These are phyloP conservation scores for Podaxis carcinomalis DNA, from an alignment of 768 basidiomycete species.

Conservation along the genomic window DNA sequence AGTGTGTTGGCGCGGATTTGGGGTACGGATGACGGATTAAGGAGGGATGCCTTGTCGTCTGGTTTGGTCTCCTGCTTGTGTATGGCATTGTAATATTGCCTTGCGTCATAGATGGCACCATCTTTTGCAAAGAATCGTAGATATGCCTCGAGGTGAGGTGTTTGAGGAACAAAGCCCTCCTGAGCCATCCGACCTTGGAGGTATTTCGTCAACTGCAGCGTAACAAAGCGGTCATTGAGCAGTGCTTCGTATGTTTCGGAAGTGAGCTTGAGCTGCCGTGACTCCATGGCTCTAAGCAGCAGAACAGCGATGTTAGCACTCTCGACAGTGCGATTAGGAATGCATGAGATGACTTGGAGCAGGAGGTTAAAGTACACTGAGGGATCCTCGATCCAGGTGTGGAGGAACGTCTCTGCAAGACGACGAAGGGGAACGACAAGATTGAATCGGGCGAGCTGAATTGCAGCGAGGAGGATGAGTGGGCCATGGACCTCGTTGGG, in stretches of 20 bases:
- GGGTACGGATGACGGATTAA: constrained; percentile 8
- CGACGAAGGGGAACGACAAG: constrained; percentile 42
- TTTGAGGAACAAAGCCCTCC: constrained; percentile 34
- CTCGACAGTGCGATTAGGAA: constrained; percentile 34
- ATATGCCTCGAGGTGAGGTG: constrained; percentile 42
- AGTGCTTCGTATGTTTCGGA: constrained; percentile 39
- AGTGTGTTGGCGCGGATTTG: constrained; percentile 37
- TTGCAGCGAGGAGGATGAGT: constrained; percentile 41
- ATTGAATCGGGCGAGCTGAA: constrained; percentile 46
- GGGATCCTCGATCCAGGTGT: constrained; percentile 16
- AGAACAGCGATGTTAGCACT: constrained; percentile 34
- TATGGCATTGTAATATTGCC: constrained; percentile 36
- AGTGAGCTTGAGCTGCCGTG: constrained; percentile 35
- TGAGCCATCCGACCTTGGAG: constrained; percentile 39
- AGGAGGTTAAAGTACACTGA: constrained; percentile 46
- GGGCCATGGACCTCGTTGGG: constrained; percentile 33
- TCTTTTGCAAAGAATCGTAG: constrained; percentile 44
- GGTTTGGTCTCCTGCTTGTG: constrained; percentile 13
- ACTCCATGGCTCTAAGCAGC: constrained; percentile 44
- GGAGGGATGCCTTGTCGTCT: constrained; percentile 7
- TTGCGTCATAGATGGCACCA: constrained; percentile 37
- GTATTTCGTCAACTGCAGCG: constrained; percentile 43
- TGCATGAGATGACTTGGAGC: constrained; percentile 43
- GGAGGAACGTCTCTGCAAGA: constrained; percentile 39
- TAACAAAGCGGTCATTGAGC: constrained; percentile 47